phyloP scores from a whole-genome alignment of 139 green algal species.

The Micractinium conductrix region DNA sequence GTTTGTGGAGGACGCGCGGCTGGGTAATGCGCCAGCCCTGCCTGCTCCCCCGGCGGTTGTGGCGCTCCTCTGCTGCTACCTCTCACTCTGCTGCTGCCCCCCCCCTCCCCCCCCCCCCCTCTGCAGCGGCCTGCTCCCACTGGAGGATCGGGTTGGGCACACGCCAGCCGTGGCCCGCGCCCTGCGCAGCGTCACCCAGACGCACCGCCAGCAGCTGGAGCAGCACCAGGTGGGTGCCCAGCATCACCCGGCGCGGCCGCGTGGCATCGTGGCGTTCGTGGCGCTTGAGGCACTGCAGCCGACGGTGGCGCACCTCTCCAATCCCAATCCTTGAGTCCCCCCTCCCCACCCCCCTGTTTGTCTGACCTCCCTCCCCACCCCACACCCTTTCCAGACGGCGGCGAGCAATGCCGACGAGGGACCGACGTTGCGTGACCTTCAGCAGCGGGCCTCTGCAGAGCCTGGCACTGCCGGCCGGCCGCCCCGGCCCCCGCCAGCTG shows the following conservation, averaged over 20 bases:
- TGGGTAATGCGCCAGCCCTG: not conserved
- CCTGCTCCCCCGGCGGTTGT: not conserved
- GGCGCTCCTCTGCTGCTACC: not conserved
- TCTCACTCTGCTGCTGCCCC: not conserved
- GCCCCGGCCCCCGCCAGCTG: not conserved
- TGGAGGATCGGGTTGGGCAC: not conserved
- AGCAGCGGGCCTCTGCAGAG: not conserved
- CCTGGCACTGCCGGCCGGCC: not conserved
- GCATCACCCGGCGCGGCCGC: too few relatives aligned
- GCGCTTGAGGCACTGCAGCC: too few relatives aligned
- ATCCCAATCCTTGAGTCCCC: too few relatives aligned
- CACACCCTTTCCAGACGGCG: too few relatives aligned
- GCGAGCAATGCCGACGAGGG: not conserved
- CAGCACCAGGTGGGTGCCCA: not conserved
- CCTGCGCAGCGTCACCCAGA: not conserved
- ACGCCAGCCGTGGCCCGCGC: constrained; percentile 11
- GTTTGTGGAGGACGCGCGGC: too few relatives aligned
- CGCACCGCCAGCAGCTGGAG: not conserved
- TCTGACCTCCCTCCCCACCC: too few relatives aligned
- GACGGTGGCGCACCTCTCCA: too few relatives aligned
- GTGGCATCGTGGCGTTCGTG: too few relatives aligned
- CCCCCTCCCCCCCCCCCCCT: not conserved
- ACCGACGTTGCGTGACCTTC: not conserved
- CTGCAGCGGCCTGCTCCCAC: constrained; percentile 29
- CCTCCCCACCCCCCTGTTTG: too few relatives aligned